Evolutionary conservation across 1,139 yeast genomes (phyloP).

Genomic region (Pichia sp.): DNA sequence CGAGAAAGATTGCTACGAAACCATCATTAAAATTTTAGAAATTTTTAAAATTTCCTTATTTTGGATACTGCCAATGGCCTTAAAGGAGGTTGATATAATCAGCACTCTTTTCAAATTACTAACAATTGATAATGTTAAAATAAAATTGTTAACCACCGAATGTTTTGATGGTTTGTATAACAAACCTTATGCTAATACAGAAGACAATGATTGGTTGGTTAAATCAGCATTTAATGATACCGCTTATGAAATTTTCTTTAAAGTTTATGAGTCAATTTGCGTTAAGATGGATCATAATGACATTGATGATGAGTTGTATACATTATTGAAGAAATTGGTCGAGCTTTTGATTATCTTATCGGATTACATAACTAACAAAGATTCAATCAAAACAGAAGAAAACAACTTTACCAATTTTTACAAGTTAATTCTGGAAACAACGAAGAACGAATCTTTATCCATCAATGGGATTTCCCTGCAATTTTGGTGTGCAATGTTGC

Average conservation of each 20-base stretch:
- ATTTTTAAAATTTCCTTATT: constrained; percentile 84
- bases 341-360: constrained; percentile 91
- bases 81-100: constrained; percentile 60
- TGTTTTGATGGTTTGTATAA: constrained; percentile 86
- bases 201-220: constrained; percentile 72
- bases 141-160: constrained; percentile 81
- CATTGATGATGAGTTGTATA: constrained; percentile 70
- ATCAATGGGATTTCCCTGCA: constrained; percentile 86
- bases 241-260: constrained; percentile 59
- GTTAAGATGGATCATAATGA: constrained; percentile 54
- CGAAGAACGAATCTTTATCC: constrained; percentile 79
- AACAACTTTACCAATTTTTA: constrained; percentile 60
- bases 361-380: constrained; percentile 49
- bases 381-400: constrained; percentile 29
- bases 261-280: constrained; percentile 54
- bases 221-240: constrained; percentile 60
- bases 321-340: constrained; percentile 78
- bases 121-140: constrained; percentile 49
- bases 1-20: constrained; percentile 17
- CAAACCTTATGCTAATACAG: constrained; percentile 58
- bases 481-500: constrained; percentile 86
- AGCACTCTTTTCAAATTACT: constrained; percentile 59
- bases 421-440: constrained; percentile 67
- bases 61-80: constrained; percentile 79
- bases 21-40: constrained; percentile 64